Percentiles rank a stretch among this genome's conserved stretches.
These are phyloP conservation scores for Alternaria burnsii DNA, from an alignment of 2,329 filamentous ascomycete genomes.

Conservation along the genomic window DNA sequence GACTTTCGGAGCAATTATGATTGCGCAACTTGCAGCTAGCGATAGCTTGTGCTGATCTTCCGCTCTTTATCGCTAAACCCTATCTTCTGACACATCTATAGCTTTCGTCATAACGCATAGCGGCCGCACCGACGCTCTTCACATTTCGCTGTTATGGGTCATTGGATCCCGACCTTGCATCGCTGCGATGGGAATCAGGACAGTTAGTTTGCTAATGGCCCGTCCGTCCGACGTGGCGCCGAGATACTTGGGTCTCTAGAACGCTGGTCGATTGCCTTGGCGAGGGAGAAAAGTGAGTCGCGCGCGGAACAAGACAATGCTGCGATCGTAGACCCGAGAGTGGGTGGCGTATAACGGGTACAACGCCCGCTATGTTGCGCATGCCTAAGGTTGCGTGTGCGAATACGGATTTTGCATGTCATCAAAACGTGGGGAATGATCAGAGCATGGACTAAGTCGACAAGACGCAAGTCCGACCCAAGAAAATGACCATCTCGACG, in stretches of 20 bases:
- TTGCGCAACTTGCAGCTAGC: conserved; percentile 12
- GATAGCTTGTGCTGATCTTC: conserved; percentile 12
- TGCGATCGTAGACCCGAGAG: background rate
- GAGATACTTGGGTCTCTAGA: conserved; percentile 3
- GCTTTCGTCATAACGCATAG: background rate
- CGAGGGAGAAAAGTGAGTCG: background rate
- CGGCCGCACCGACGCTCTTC: background rate
- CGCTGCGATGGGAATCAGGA: background rate
- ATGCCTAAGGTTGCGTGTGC: background rate
- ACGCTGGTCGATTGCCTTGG: background rate
- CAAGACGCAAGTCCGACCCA: background rate
- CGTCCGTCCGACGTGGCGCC: conserved; percentile 13
- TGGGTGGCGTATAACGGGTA: background rate
- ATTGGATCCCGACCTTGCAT: conserved; percentile 5
- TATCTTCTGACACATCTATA: conserved; percentile 12
- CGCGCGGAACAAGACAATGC: background rate
- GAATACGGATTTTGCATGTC: background rate
- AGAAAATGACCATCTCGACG: background rate
- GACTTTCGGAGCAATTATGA: background rate
- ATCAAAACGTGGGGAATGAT: background rate
- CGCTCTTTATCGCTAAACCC: conserved; percentile 2
- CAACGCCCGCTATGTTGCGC: background rate
- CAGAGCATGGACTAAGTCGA: background rate
- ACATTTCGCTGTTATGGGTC: background rate
- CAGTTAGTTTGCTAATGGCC: background rate